Evolutionary conservation across 768 basidiomycete genomes (phyloP).

Genomic region (Phanerodontia chrysosporium): DNA sequence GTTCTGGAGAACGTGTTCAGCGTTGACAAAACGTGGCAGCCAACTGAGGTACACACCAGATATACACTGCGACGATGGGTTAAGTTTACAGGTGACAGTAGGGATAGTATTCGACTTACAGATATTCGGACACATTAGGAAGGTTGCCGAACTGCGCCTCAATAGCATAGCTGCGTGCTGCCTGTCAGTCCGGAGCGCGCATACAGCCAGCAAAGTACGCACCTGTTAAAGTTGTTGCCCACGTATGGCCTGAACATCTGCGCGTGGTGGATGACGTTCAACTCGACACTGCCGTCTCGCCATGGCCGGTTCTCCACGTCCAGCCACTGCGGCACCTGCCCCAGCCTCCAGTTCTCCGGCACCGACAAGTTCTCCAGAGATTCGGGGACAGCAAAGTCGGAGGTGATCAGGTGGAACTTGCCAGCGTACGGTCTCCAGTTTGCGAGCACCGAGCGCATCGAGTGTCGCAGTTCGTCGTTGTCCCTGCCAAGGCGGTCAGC

Average conservation of each 20-base stretch:
- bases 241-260: conserved; percentile 22
- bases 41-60: conserved; percentile 15
- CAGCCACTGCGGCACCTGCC: conserved; percentile 39
- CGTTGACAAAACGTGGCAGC: too few relatives aligned
- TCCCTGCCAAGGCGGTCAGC: conserved; percentile 19
- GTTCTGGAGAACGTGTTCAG: conserved; percentile 23
- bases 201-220: neutral
- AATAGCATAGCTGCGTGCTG: conserved; percentile 28
- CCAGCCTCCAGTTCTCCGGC: conserved; percentile 25
- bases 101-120: conserved; percentile 18
- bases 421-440: conserved; percentile 26
- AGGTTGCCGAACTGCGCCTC: conserved; percentile 32
- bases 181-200: neutral
- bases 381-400: conserved; percentile 28
- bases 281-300: conserved; percentile 24
- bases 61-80: conserved; percentile 17
- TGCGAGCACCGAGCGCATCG: conserved; percentile 30
- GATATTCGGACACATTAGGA: conserved; percentile 27
- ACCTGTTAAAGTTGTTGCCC: conserved; percentile 31
- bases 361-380: conserved; percentile 5
- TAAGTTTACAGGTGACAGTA: neutral
- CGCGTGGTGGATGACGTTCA: conserved; percentile 30
- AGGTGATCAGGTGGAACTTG: conserved; percentile 31
- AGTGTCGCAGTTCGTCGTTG: conserved; percentile 35
- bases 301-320: conserved; percentile 20